Evolutionary conservation across 179 eudicot species (phyloP), one percentile per base, ranked within the genome.

Genomic region (Beta lomatogona): DNA sequence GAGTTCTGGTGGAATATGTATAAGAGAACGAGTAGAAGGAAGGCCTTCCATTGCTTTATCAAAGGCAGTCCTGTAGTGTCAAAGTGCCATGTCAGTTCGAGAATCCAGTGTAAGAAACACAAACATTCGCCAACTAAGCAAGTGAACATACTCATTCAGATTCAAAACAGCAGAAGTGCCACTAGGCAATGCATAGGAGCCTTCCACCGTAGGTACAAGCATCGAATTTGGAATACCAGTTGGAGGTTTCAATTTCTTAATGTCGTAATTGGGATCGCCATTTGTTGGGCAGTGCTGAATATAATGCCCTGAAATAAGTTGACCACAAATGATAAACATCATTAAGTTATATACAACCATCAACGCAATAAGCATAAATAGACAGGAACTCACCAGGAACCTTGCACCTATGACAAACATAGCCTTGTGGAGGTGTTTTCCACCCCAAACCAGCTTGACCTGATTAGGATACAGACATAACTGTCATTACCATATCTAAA

Each of bases 231-330:
- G 99, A 60, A 93, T 91, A 63, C 98, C 97, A 76, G 95, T 93
- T 4, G 97, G 93, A 81, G 95, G 99, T 75, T 89, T 96, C 44
- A 90, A 92, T 82, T 86, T 94, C 86, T 83, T 94, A 52, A 93
- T 76, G 81, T 97, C 98, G 82, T 59, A 97, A 83, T 83, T 86
- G 12, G 93, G 95, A 85, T 93, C 97, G 36, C 99, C 98, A 86
- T 97, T 97, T 12, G 99, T 97, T 15, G 97, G 98, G 75, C 97
- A 97, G 85, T 94, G 97, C 88, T 97, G 98, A 88, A 97, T 97
- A 79, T 90, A 97, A 86, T 97, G 98, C 18, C 99, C 99, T 94
- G 87, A 50, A 84, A 41, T 74, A 82, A 71, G 31, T 31, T 31
- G 9, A 46, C 4, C 67, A 77, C 10, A 45, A 45, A 10, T 53